Evolutionary conservation across 768 basidiomycete species (phyloP).

Genomic region (Hydnomerulius pinastri): DNA sequence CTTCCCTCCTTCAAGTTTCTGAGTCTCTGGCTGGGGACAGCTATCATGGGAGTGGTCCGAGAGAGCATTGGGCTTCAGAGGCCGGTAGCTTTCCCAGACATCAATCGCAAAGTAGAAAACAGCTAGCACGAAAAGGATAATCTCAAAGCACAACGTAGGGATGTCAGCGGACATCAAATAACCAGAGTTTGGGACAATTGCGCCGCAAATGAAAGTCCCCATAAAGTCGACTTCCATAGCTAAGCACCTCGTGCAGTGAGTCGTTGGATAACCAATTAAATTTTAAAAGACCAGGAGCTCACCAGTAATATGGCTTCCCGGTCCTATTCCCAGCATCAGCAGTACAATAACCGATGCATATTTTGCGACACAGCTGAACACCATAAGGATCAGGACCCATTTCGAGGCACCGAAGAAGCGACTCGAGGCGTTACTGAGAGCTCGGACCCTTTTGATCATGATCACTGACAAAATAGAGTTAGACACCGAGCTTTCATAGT

Average conservation of each 20-base stretch:
- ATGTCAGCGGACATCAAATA: constrained; percentile 5
- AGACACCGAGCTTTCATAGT: neutral
- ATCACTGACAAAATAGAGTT: constrained; percentile 9
- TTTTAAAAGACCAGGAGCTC: neutral
- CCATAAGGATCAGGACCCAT: constrained; percentile 8
- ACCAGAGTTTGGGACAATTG: neutral
- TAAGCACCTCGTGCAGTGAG: neutral
- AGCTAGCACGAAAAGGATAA: constrained; percentile 16
- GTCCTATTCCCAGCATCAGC: constrained; percentile 13
- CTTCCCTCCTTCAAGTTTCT: neutral
- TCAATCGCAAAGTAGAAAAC: constrained; percentile 8
- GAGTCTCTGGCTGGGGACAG: no score
- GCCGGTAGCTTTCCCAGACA: constrained; percentile 6
- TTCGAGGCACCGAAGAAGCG: constrained; percentile 9
- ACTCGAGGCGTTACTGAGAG: constrained; percentile 5
- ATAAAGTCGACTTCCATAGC: neutral
- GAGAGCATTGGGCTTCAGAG: no score
- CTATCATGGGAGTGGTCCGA: no score
- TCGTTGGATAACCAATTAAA: neutral
- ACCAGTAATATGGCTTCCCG: constrained; percentile 6
- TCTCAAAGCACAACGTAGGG: constrained; percentile 15
- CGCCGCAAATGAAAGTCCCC: constrained; percentile 5
- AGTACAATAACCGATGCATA: constrained; percentile 2
- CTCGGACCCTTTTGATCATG: constrained; percentile 22
- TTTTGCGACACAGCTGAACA: constrained; percentile 7